Evolutionary conservation across 1,284 basidiomycete genomes (phyloP).

Genomic region (Xerocomus alliaceus): DNA sequence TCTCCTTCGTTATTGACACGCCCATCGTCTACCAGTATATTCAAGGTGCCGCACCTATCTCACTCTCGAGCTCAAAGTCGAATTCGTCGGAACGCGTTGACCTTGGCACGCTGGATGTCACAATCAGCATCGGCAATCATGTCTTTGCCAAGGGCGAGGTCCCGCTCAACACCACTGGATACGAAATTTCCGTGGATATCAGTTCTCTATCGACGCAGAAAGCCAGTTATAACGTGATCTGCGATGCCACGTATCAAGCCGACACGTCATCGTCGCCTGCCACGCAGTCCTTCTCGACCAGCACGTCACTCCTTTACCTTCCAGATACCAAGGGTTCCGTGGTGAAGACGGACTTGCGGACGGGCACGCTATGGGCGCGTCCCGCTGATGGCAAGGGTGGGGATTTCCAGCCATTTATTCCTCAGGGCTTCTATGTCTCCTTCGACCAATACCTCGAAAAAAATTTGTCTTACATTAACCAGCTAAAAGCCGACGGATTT

Average conservation of each 20-base stretch:
- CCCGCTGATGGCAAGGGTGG: constrained; percentile 22
- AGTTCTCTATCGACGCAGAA: constrained; percentile 24
- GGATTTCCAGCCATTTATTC: constrained; percentile 34
- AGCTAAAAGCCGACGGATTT: constrained; percentile 32
- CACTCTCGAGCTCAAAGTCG: constrained; percentile 39
- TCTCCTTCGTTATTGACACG: constrained; percentile 62
- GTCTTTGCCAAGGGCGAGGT: constrained; percentile 52
- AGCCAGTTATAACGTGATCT: constrained; percentile 30
- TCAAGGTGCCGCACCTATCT: constrained; percentile 54
- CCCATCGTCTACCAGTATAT: constrained; percentile 59
- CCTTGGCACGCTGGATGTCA: constrained; percentile 45
- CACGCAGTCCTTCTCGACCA: constrained; percentile 28
- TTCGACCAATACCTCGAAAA: constrained; percentile 26
- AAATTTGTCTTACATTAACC: constrained; percentile 32
- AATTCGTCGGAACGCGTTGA: constrained; percentile 3
- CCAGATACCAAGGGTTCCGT: constrained; percentile 37
- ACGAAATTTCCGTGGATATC: constrained; percentile 31
- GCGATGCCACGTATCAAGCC: constrained; percentile 28
- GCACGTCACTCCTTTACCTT: constrained; percentile 40
- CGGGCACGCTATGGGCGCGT: constrained; percentile 34
- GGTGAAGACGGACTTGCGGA: constrained; percentile 43
- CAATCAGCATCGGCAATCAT: constrained; percentile 50
- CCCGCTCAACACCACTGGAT: constrained; percentile 55
- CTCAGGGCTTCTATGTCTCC: constrained; percentile 40
- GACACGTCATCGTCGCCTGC: background rate